Evolutionary conservation across 1,284 basidiomycete genomes (phyloP).

Genomic region (Porodaedalea pini): DNA sequence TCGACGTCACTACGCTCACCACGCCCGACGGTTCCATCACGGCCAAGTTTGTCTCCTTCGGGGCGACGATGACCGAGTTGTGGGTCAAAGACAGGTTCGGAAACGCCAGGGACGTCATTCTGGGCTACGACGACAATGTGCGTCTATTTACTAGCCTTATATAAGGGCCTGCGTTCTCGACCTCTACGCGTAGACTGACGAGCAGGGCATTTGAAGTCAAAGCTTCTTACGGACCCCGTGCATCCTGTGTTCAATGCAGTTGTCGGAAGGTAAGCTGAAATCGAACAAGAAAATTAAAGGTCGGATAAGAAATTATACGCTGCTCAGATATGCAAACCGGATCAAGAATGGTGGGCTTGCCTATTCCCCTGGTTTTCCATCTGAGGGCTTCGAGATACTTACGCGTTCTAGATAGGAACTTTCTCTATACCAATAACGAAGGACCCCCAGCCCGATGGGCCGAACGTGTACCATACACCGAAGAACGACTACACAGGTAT

Average conservation of each 20-base stretch:
- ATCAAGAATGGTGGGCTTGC: conserved; percentile 26
- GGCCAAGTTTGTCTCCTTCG: conserved; percentile 23
- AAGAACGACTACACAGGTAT: conserved; percentile 37
- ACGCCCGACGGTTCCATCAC: conserved; percentile 24
- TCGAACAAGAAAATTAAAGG: neutral
- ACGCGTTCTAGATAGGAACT: conserved; percentile 34
- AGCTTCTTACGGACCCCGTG: conserved; percentile 2
- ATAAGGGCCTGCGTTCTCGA: neutral
- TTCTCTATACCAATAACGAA: conserved; percentile 55
- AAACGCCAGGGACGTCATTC: conserved; percentile 6
- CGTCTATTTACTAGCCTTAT: neutral
- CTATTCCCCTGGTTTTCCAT: neutral
- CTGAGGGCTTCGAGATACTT: no score
- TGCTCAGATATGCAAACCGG: conserved; percentile 23
- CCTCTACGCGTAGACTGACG: no score
- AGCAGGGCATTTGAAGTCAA: no score
- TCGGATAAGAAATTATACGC: neutral
- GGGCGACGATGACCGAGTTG: conserved; percentile 22
- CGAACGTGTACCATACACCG: conserved; percentile 48
- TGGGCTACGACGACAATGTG: conserved; percentile 19
- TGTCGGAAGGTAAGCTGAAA: conserved; percentile 12
- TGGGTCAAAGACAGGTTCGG: conserved; percentile 24
- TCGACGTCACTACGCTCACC: conserved; percentile 20
- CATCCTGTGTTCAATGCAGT: conserved; percentile 17
- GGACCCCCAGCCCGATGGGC: conserved; percentile 41